Evolutionary conservation across 176 grass and related monocot genomes (phyloP).

Genomic region (Calamus simplicifolius): DNA sequence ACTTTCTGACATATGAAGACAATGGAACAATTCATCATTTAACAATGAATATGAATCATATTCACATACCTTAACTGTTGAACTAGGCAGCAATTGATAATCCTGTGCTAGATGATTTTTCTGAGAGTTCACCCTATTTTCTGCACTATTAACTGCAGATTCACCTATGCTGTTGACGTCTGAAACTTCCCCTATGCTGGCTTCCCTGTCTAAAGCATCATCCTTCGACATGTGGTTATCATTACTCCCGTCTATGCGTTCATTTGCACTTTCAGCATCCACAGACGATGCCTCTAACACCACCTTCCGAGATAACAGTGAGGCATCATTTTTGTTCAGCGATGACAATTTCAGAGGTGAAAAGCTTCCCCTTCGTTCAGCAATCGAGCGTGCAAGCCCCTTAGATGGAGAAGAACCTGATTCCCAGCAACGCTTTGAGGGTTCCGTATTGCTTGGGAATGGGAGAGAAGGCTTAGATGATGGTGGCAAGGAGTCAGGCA

Average conservation of each 20-base stretch:
- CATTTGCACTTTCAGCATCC: conserved; percentile 24
- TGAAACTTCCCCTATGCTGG: conserved; percentile 26
- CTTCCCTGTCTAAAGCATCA: neutral
- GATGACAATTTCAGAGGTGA: conserved; percentile 64
- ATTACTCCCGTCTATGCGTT: conserved; percentile 35
- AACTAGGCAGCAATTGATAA: conserved; percentile 1
- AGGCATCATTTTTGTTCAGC: conserved; percentile 45
- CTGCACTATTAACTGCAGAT: conserved; percentile 23
- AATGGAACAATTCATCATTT: conserved; percentile 37
- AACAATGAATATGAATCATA: conserved; percentile 21
- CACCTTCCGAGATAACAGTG: conserved; percentile 36
- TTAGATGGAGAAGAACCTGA: conserved; percentile 44
- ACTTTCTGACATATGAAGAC: too few species aligned
- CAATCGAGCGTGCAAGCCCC: conserved; percentile 46
- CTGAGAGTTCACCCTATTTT: neutral
- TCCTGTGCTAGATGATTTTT: neutral
- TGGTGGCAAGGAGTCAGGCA: conserved; percentile 33
- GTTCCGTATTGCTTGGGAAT: conserved; percentile 36
- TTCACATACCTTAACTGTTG: conserved; percentile 29
- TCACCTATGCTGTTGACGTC: conserved; percentile 16
- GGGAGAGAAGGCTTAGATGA: conserved; percentile 60
- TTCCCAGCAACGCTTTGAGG: conserved; percentile 32
- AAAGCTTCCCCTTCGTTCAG: conserved; percentile 95
- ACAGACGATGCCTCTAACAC: conserved; percentile 19
- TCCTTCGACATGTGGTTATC: conserved; percentile 2